phyloP scores from a whole-genome alignment of 164 flowering plant species.

The Pachysandra terminalis region DNA sequence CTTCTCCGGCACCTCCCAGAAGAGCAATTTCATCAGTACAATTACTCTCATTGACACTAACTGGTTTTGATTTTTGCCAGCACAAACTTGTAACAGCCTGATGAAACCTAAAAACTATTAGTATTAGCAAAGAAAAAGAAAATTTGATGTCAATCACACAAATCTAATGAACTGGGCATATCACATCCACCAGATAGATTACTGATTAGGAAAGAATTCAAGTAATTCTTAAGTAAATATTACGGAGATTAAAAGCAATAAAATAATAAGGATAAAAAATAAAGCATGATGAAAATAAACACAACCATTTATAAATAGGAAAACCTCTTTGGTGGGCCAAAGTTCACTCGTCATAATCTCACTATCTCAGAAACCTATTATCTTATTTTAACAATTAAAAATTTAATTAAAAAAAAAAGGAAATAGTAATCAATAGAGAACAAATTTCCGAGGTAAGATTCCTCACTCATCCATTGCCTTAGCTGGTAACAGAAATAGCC shows the following conservation, averaged over 20 bases:
- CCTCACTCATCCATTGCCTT: no score
- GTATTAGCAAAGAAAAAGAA: slow-evolving; percentile 7
- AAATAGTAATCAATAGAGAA: no score
- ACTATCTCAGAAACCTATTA: no score
- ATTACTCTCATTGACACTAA: slow-evolving; percentile 62
- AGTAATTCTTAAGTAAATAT: background rate
- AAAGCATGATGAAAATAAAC: background rate
- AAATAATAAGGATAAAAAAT: background rate
- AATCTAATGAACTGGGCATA: background rate
- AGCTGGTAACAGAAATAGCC: no score
- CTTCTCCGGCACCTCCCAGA: slow-evolving; percentile 82
- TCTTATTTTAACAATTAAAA: no score
- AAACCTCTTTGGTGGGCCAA: no score
- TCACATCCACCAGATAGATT: background rate
- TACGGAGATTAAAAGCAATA: background rate
- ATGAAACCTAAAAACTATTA: slow-evolving; percentile 21
- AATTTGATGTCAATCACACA: background rate
- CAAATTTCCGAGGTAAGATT: no score
- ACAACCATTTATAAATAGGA: background rate
- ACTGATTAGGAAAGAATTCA: background rate
- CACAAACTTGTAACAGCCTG: slow-evolving; percentile 95
- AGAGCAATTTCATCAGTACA: slow-evolving; percentile 83
- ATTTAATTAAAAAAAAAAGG: no score
- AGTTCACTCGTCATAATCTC: no score
- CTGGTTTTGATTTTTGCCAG: slow-evolving; percentile 98